A percentile compares a stretch with the other conserved stretches of the same genome.
These are phyloP conservation scores for Amanita pseudoporphyria DNA, from an alignment of 768 basidiomycete species.

Conservation along the genomic window DNA sequence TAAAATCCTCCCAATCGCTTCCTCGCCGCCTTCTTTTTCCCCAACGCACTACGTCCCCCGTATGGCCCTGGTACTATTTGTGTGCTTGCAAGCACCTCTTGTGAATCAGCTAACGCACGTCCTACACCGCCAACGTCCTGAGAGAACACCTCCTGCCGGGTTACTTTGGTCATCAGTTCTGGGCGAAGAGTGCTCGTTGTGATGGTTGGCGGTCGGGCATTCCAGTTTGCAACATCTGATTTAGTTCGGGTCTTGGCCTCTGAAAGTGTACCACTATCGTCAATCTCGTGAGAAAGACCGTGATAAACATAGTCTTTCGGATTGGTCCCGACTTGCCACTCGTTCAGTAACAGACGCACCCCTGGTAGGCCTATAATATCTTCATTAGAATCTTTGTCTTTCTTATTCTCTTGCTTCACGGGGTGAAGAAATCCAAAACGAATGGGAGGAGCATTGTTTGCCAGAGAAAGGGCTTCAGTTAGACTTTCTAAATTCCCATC, in stretches of 20 bases:
- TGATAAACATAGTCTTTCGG: constrained; percentile 39
- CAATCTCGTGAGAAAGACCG: constrained; percentile 41
- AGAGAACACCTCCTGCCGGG: not conserved
- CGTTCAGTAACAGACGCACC: constrained; percentile 53
- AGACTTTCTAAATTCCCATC: constrained; percentile 39
- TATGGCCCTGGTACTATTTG: constrained; percentile 64
- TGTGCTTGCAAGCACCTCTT: constrained; percentile 49
- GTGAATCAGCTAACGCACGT: constrained; percentile 15
- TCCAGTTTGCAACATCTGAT: not conserved
- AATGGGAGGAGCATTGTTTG: constrained; percentile 45
- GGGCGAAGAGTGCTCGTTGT: constrained; percentile 18
- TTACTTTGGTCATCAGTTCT: constrained; percentile 6
- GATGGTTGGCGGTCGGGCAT: constrained; percentile 30
- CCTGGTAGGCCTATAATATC: constrained; percentile 31
- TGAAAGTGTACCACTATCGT: not conserved
- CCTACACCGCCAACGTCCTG: not conserved
- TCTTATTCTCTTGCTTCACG: constrained; percentile 19
- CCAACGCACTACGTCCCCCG: constrained; percentile 44
- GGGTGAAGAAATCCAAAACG: constrained; percentile 58
- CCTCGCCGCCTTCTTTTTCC: constrained; percentile 50
- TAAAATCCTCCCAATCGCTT: constrained; percentile 73
- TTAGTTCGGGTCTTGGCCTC: constrained; percentile 1
- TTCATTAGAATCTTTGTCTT: constrained; percentile 15
- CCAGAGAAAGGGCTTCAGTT: constrained; percentile 50
- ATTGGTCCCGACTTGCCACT: constrained; percentile 54